phyloP scores from a whole-genome alignment of 2,329 filamentous ascomycete genomes.

The Waltergamsia citrina region DNA sequence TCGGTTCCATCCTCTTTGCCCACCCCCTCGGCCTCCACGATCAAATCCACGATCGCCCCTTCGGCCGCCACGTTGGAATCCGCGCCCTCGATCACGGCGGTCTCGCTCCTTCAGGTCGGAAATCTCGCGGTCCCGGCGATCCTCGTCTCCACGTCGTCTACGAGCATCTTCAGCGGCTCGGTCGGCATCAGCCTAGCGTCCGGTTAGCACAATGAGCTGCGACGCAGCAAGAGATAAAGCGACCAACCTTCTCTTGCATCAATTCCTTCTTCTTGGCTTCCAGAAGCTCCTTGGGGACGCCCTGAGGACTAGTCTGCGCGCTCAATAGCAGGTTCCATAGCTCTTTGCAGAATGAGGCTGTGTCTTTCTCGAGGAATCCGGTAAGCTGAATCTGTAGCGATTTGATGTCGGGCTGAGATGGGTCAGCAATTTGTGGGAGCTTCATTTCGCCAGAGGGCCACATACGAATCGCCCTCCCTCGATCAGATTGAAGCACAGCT shows the following conservation, averaged over 20 bases:
- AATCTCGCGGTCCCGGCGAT: constrained; percentile 62
- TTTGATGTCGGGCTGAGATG: constrained; percentile 83
- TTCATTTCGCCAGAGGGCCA: neutral
- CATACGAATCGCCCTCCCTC: constrained; percentile 46
- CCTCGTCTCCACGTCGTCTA: constrained; percentile 60
- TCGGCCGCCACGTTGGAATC: constrained; percentile 39
- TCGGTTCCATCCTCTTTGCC: constrained; percentile 19
- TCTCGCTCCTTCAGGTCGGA: constrained; percentile 59
- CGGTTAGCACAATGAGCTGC: neutral
- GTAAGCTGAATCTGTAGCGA: constrained; percentile 88
- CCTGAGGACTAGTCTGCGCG: constrained; percentile 78
- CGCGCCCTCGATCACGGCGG: constrained; percentile 41
- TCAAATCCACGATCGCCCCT: constrained; percentile 42
- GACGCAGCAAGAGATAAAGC: too few species aligned
- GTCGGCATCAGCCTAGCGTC: constrained; percentile 66
- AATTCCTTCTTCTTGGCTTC: constrained; percentile 95
- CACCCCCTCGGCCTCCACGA: constrained; percentile 33
- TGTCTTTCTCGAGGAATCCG: constrained; percentile 91
- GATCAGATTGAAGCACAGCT: constrained; percentile 62
- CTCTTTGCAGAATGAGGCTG: constrained; percentile 81
- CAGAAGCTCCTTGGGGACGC: constrained; percentile 86
- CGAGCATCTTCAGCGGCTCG: constrained; percentile 69
- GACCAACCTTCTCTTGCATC: constrained; percentile 79
- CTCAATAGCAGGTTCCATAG: constrained; percentile 88
- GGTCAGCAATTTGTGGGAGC: constrained; percentile 10